Evolutionary conservation across 208 protist genomes (phyloP).

Genomic region (Leishmania guyanensis): DNA sequence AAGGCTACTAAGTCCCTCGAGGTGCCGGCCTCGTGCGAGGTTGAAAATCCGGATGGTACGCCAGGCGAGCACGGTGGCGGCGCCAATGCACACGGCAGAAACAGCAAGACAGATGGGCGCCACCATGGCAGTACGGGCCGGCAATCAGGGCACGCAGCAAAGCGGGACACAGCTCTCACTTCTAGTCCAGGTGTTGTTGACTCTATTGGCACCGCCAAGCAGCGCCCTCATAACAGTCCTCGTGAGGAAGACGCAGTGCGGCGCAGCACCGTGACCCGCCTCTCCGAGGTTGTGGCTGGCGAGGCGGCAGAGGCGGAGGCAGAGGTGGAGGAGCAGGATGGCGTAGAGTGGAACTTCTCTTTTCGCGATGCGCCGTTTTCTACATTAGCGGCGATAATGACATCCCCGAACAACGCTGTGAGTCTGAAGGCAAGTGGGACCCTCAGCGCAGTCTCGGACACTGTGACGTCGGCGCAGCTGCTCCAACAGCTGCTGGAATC

Average conservation of each 20-base stretch:
- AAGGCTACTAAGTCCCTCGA: conserved; percentile 42
- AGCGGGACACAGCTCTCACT: not conserved
- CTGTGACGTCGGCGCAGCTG: conserved; percentile 11
- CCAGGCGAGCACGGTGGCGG: conserved; percentile 11
- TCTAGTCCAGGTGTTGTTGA: not conserved
- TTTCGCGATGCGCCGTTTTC: conserved; percentile 2
- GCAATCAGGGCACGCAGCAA: not conserved
- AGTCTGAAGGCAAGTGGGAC: not conserved
- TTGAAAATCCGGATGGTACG: conserved; percentile 23
- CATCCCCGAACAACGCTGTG: not conserved
- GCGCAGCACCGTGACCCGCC: no score
- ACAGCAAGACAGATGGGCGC: not conserved
- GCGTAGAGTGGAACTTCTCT: conserved; percentile 26
- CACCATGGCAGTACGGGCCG: not conserved
- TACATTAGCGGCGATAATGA: not conserved
- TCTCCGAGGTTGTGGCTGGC: not conserved
- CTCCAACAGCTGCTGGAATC: conserved; percentile 13
- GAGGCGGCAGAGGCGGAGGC: not conserved
- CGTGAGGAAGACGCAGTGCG: not conserved
- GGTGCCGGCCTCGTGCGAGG: conserved; percentile 38
- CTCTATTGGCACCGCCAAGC: not conserved
- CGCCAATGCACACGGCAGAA: not conserved
- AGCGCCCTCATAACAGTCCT: not conserved
- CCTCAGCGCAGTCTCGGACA: not conserved
- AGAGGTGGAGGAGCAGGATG: not conserved